Base-by-base conservation (phyloP, 768 basidiomycete species). In the Clavulina sp. region DNA sequence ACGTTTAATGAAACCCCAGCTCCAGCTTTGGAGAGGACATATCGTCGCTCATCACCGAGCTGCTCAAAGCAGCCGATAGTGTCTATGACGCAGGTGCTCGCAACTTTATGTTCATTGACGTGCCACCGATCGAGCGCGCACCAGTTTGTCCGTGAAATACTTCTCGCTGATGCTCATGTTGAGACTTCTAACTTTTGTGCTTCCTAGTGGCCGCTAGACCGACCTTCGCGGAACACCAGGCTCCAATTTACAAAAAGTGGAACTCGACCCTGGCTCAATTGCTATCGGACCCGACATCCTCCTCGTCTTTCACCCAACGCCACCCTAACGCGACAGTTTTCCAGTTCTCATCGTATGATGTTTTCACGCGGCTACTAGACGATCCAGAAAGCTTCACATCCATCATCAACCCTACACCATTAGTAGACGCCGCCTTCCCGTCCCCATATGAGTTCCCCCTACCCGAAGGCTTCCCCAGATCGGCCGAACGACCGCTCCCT, bases 91-190 rank as follows among this genome's bases (percentile, higher is more conserved):
- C 66, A 0, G 78, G 75, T 5, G 67, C 64, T 70, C 21, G 68
- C 5, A 70, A 77, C 57, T 80, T 80, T 60, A 57, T 79, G 4
- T 73, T 80, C 58, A 65, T 80, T 26, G 75, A 78, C 55, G 67
- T 78, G 1, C 77, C 78, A 2, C 73, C 78, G 0, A 70, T 78
- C 16, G 57, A 72, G 28, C 63, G 69, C 28, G 64, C 67, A n/a
- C 77, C 77, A 1, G 70, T 68, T 38, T 9, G 26, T 49, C 23
- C 18, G 24, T 9, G 13, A 47, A 9, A 9, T 49, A 9, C 23
- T 29, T 49, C 48, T 36, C 16, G 9, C 43, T 21, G 7, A 7
- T 26, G 9, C 7, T 21, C 13, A 18, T 46, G 7, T 46, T 46
- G 24, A 9, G 23, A 24, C 43, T n/a, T 19, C 5, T 38, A 13